Evolutionary conservation across 176 grass and related monocot genomes (phyloP), one percentile per base, ranked within the genome.

Genomic region (Oryza meyeriana): DNA sequence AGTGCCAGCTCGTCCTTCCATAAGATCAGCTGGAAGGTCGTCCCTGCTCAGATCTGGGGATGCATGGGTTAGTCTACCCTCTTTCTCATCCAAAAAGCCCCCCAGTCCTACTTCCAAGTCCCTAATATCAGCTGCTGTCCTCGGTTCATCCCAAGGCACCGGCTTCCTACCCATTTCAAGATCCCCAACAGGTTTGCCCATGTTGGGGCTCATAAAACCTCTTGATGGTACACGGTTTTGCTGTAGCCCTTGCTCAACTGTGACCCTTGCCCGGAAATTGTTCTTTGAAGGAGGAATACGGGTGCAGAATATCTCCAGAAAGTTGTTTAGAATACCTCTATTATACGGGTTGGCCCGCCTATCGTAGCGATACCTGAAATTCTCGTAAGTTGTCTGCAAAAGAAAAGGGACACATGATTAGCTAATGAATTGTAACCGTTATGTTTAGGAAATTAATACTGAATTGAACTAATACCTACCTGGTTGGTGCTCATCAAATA

Each of bases 401-500:
- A 68, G 44, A 20, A 85, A 78, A 52, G 69, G 16, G 42, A 45
- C 10, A 67, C 12, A 74, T 10, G 20, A 71, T 84, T 45, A 88
- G 63, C 27, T 77, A 80, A 42, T 78, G 12, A 84, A 67, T 27
- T 83, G 68, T 14, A 71, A 62, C 28, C 61, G 24, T 39, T 48
- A 18, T 8, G 5, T 77, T 66, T 73, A 78, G 38, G 29, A 68
- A 17, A 84, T 66, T 27, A 20, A 18, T 75, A 75, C 24, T 50
- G 26, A 38, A 74, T 78, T 35, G 6, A 30, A 84, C 12, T 9
- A 48, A 81, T 9, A 41, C 68, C 27, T 76, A 97, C 94, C 91
- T 97, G 94, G 82, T 97, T 97, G 36, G 91, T 97, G 83, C 94
- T 90, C 61, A 92, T 92, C 72, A 97, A 85, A 81, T 94, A 97